A percentile compares a stretch with the other conserved stretches of the same genome.
These are phyloP conservation scores for Cutaneotrichosporon sp. DNA, from an alignment of 1,284 basidiomycete species.

Conservation along the genomic window DNA sequence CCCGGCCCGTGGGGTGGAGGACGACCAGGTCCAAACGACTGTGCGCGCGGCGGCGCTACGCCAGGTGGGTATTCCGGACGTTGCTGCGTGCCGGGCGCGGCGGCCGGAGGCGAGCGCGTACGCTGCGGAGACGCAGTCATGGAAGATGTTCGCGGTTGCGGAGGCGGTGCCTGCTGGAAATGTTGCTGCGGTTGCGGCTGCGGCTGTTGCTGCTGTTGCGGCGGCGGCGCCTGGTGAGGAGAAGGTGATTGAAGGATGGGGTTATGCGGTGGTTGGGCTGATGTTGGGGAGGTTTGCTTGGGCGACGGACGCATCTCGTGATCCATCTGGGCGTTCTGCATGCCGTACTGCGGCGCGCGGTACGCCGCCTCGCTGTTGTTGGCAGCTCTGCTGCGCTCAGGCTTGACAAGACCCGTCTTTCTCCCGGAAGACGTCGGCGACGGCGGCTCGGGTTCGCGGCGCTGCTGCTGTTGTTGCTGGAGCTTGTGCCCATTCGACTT, in stretches of 20 bases:
- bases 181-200: conserved; percentile 11
- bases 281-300: conserved; percentile 14
- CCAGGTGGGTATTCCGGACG: conserved; percentile 14
- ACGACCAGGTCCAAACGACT: conserved; percentile 1
- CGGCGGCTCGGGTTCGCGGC: conserved; percentile 16
- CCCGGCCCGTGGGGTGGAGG: background rate
- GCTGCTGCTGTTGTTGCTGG: conserved; percentile 4
- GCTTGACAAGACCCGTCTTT: conserved; percentile 41
- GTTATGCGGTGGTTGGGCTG: conserved; percentile 3
- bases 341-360: conserved; percentile 81
- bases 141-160: conserved; percentile 11
- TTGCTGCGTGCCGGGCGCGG: conserved; percentile 5
- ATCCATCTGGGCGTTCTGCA: conserved; percentile 86
- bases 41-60: conserved; percentile 13
- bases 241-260: conserved; percentile 2
- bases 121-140: conserved; percentile 4
- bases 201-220: conserved; percentile 8
- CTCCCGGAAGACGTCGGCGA: conserved; percentile 30
- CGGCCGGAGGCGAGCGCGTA: conserved; percentile 14
- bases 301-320: conserved; percentile 55
- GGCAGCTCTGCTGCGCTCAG: conserved; percentile 46
- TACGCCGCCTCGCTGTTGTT: conserved; percentile 71
- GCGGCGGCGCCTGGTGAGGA: conserved; percentile 2
- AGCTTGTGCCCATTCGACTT: background rate
- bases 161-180: conserved; percentile 5